These are phyloP conservation scores for Nicotiana noctiflora DNA, from an alignment of 257 asterid species.

Conservation along the genomic window DNA sequence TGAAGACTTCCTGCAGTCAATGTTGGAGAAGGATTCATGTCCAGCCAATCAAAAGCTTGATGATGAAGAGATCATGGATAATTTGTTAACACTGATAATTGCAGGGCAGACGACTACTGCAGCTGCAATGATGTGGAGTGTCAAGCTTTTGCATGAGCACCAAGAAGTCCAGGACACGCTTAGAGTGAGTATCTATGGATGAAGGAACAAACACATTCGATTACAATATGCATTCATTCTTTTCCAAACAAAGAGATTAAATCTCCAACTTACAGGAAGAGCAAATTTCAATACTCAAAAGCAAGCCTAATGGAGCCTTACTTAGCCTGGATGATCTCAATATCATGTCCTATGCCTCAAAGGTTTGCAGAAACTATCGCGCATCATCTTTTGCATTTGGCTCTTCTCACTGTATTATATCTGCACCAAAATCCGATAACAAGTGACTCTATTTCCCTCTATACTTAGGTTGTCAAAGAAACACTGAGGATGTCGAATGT, in stretches of 20 bases:
- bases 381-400: not conserved
- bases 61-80: conserved; percentile 62
- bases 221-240: not conserved
- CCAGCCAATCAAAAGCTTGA: conserved; percentile 37
- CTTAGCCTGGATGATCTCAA: conserved; percentile 46
- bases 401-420: not conserved
- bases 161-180: conserved; percentile 34
- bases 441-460: not conserved
- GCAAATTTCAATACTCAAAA: conserved; percentile 29
- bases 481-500: conserved; percentile 61
- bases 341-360: conserved; percentile 43
- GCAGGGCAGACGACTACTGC: conserved; percentile 60
- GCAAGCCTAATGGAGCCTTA: conserved; percentile 28
- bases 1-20: conserved; percentile 46
- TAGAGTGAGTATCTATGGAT: conserved; percentile 23
- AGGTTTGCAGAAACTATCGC: conserved; percentile 24
- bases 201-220: not conserved
- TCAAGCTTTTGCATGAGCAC: conserved; percentile 46
- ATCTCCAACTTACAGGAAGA: conserved; percentile 37
- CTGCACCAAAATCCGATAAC: not conserved
- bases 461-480: conserved; percentile 49
- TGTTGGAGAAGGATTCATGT: conserved; percentile 41
- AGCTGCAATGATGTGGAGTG: conserved; percentile 70
- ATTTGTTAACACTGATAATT: conserved; percentile 37
- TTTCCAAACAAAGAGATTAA: not conserved